Base-by-base conservation (phyloP, 495 filamentous ascomycete genomes). In the Neurospora sp. region DNA sequence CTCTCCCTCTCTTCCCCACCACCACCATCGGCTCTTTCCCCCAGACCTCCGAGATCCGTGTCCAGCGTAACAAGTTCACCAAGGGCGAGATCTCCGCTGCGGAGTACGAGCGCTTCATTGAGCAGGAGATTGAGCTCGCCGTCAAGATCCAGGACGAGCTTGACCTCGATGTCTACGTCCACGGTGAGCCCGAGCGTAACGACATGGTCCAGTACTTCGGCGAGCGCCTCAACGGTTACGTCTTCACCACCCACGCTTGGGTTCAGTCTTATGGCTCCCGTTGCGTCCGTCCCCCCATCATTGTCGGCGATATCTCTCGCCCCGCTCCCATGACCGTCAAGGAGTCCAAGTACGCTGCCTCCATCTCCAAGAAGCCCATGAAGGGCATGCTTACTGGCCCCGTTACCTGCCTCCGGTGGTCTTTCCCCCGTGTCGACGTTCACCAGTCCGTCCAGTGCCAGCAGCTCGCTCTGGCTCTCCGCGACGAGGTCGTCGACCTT, bases 171-270 rank as follows among this genome's bases (percentile, higher is more conserved):
- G 96, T 99, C 79, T 91, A 92, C 80, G 96, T 99, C 73, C 96
- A 99, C 86, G 96, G 96, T 80, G 96, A 99, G 88, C 95, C 96
- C 69, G 96, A 99, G 88, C 93, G 96, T 83, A 98, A 98, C 85
- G 96, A 99, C 90, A 99, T 99, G 96, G 96, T 99, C 48, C 96
- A 99, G 84, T 99, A 98, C 90, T 99, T 99, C 80, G 96, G 96
- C 83, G 96, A 99, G 89, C 91, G 94, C 76, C 88, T 99, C 65
- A 90, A 93, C 75, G 96, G 96, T 81, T 99, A 98, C 84, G 94
- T 94, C 79, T 99, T 99, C 89, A 99, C 96, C 81, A 98, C 94
- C 81, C 92, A 97, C 85, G 96, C 91, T 77, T 99, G 96, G 96
- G 96, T 99, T 61, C 96, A 99, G 88, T 91, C 88, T 78, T 99